Conservation (phyloP, 139 green algal species). For the Chlamydomonas applanata region DNA sequence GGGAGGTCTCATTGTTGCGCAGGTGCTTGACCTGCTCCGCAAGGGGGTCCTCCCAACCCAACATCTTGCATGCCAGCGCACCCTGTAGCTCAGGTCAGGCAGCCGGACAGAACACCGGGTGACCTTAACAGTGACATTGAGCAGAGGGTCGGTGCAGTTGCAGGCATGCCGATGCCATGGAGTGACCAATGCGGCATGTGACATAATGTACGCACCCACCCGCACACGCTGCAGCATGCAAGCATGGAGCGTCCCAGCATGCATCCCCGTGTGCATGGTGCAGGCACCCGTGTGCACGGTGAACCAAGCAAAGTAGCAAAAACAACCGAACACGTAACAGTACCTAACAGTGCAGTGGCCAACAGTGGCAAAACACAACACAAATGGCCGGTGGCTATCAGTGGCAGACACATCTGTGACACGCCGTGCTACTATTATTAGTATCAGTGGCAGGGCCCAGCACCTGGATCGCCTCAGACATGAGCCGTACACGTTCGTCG, state of each 20-base stretch:
- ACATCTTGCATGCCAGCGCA: constrained; percentile 63
- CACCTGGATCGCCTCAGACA: constrained; percentile 15
- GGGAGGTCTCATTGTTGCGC: constrained; percentile 8
- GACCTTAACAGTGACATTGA: not conserved
- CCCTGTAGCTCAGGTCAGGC: not conserved
- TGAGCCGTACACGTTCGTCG: constrained; percentile 65
- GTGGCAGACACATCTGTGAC: too few species aligned
- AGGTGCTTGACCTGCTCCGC: constrained; percentile 27
- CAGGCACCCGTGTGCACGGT: too few species aligned
- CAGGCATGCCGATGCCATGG: not conserved
- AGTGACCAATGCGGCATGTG: too few species aligned
- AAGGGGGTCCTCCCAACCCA: constrained; percentile 55
- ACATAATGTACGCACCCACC: too few species aligned
- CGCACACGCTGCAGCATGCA: too few species aligned
- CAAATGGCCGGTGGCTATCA: not conserved
- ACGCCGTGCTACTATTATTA: not conserved
- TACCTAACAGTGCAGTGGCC: not conserved
- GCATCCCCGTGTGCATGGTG: too few species aligned
- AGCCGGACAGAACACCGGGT: not conserved
- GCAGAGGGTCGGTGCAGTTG: not conserved
- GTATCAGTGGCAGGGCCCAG: too few species aligned
- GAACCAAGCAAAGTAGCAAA: not conserved
- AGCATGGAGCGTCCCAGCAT: too few species aligned
- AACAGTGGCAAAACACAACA: not conserved
- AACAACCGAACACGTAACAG: not conserved